Base-by-base conservation (phyloP, 1,284 basidiomycete genomes). In the Ustilago nuda region DNA sequence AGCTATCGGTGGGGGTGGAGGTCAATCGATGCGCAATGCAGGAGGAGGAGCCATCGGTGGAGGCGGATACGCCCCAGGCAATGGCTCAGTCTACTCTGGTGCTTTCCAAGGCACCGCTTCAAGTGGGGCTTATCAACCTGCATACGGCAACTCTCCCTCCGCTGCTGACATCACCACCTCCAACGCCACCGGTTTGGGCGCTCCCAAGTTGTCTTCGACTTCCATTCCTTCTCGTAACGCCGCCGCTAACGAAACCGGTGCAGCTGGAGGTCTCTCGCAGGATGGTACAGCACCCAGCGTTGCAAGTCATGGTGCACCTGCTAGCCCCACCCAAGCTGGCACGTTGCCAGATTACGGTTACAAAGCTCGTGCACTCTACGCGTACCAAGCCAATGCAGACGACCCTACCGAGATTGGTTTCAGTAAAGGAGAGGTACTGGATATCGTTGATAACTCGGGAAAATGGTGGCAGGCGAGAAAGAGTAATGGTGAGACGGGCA, bases 401-500 rank as follows among this genome's bases (percentile, higher is more conserved):
- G 96, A 99, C 87, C 94, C 95, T 9, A 97, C 94, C 83, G 97
- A 99, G 87, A 93, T 99, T 56, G 93, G 93, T 52, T 98, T 99
- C 87, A 86, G 88, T 64, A 98, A 98, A 86, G 94, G 94, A 59
- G 96, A 99, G 85, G 89, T 95, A 48, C 90, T 99, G 76, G 95
- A 98, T 67, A 93, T 99, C 73, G 87, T 96, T 59, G 97, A 99
- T 87, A 95, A 94, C 86, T 90, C 92, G 79, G 87, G 87, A 72
- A 87, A 86, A 74, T 85, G 86, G 86, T 98, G 94, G 94, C 94
- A 96, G 86, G 94, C 94, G 52, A 91, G 89, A 82, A 98, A 93
- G 86, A 85, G 89, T 15, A 92, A 94, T 82, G 96, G 95, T 56
- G 88, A 90, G 68, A 88, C 91, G 76, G 92, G 96, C 88, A 94